Evolutionary conservation across 495 filamentous ascomycete genomes (phyloP).

Genomic region (Corynascus novoguineensis): DNA sequence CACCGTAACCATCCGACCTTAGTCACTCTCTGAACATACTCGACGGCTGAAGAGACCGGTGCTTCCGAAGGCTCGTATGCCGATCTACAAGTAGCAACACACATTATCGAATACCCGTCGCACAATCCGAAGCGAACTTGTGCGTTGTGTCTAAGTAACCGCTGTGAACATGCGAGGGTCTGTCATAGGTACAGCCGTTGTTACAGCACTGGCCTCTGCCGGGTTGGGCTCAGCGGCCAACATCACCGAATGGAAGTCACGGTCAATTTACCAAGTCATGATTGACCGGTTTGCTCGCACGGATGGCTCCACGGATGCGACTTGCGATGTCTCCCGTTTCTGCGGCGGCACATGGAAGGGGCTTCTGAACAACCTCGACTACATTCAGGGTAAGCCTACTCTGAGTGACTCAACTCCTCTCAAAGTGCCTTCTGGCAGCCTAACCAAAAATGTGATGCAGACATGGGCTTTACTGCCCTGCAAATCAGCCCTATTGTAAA

Average conservation of each 20-base stretch:
- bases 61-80: conserved; percentile 2
- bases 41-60: conserved; percentile 8
- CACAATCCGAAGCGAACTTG: background rate
- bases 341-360: conserved; percentile 67
- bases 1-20: conserved; percentile 16
- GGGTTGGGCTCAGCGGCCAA: conserved; percentile 25
- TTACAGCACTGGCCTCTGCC: conserved; percentile 22
- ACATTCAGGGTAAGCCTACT: conserved; percentile 25
- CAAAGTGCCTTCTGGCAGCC: background rate
- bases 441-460: conserved; percentile 45
- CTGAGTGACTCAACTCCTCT: background rate
- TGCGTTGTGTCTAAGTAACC: background rate
- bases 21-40: conserved; percentile 25
- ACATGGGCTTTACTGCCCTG: conserved; percentile 74
- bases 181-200: conserved; percentile 19
- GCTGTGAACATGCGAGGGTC: conserved; percentile 21
- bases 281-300: conserved; percentile 69
- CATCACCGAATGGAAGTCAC: conserved; percentile 51
- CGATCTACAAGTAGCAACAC: conserved; percentile 9
- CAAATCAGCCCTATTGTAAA: conserved; percentile 75
- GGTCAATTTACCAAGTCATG: conserved; percentile 68
- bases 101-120: background rate
- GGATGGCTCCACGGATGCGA: conserved; percentile 54
- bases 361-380: conserved; percentile 31
- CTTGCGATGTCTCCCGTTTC: conserved; percentile 53